These are phyloP conservation scores for Immersiella caudata DNA, from an alignment of 495 filamentous ascomycete genomes.

Conservation along the genomic window DNA sequence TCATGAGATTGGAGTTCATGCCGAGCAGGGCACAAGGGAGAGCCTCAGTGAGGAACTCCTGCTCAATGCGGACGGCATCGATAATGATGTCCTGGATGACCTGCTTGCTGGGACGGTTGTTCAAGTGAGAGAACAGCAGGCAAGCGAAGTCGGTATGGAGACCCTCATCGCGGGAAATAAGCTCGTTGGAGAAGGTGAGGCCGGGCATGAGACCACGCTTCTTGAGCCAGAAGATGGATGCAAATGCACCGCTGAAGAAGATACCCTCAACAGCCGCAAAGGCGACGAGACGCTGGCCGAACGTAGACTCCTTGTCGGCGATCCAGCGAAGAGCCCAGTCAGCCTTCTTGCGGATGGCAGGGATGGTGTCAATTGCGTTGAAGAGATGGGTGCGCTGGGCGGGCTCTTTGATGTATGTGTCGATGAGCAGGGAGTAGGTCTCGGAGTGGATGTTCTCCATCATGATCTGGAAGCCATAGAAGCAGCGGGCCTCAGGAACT, in stretches of 20 bases:
- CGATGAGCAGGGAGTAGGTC: conserved; percentile 98
- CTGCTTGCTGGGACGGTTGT: conserved; percentile 82
- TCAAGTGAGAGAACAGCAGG: conserved; percentile 92
- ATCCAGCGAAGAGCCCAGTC: conserved; percentile 98
- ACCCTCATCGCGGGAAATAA: conserved; percentile 99
- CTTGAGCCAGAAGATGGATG: conserved; percentile 99
- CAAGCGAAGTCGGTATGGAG: conserved; percentile 99
- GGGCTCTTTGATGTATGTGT: conserved; percentile 99
- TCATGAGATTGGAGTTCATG: conserved; percentile 97
- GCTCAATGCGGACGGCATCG: conserved; percentile 91
- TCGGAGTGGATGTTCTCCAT: conserved; percentile 99
- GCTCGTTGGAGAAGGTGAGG: conserved; percentile 98
- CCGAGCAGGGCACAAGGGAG: conserved; percentile 89
- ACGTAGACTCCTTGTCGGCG: conserved; percentile 85
- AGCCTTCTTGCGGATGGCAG: conserved; percentile 92
- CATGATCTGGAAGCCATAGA: conserved; percentile 99
- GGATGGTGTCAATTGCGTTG: conserved; percentile 97
- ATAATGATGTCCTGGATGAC: conserved; percentile 84
- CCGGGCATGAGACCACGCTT: conserved; percentile 99
- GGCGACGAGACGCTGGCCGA: conserved; percentile 92
- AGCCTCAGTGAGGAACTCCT: conserved; percentile 97
- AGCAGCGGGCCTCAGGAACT: conserved; percentile 97
- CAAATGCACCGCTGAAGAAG: conserved; percentile 99
- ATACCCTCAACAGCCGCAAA: conserved; percentile 99
- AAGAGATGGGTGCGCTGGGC: conserved; percentile 94